Evolutionary conservation across 2,329 filamentous ascomycete species (phyloP).

Genomic region (Hortaea werneckii): DNA sequence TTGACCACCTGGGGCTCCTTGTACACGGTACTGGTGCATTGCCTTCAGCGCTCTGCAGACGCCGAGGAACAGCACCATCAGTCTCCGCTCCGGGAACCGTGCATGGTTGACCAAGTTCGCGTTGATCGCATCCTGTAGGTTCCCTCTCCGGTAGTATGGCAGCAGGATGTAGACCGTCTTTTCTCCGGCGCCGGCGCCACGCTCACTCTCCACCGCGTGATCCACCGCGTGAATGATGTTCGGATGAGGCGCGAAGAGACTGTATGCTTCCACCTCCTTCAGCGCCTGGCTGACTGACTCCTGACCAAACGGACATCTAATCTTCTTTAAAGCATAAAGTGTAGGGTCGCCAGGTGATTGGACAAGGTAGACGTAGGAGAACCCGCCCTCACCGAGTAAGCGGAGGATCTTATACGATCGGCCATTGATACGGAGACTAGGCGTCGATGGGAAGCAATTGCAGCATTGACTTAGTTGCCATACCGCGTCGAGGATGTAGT

Average conservation of each 20-base stretch:
- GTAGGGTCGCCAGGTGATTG: slow-evolving; percentile 77
- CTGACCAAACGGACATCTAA: slow-evolving; percentile 92
- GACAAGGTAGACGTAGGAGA: slow-evolving; percentile 98
- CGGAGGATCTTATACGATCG: slow-evolving; percentile 93
- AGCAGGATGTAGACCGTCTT: slow-evolving; percentile 97
- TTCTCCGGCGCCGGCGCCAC: slow-evolving; percentile 47
- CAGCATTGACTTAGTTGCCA: slow-evolving; percentile 92
- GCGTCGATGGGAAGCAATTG: slow-evolving; percentile 89
- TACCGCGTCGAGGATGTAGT: slow-evolving; percentile 72
- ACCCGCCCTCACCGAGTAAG: slow-evolving; percentile 91
- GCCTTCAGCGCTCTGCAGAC: slow-evolving; percentile 78
- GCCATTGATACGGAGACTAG: slow-evolving; percentile 88
- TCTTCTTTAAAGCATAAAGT: slow-evolving; percentile 94
- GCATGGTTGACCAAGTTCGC: slow-evolving; percentile 95
- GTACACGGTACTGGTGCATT: slow-evolving; percentile 81
- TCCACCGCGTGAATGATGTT: slow-evolving; percentile 84
- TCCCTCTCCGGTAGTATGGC: slow-evolving; percentile 89
- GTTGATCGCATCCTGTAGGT: slow-evolving; percentile 97
- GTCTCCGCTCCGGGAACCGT: slow-evolving; percentile 71
- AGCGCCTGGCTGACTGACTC: slow-evolving; percentile 91
- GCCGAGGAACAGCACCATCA: slow-evolving; percentile 86
- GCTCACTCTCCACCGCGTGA: slow-evolving; percentile 68
- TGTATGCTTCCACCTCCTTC: slow-evolving; percentile 95
- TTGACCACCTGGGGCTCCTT: slow-evolving; percentile 43
- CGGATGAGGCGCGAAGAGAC: slow-evolving; percentile 69